These are phyloP conservation scores for Phytopythium aichiense DNA, from an alignment of 352 stramenopile genomes.

Conservation along the genomic window DNA sequence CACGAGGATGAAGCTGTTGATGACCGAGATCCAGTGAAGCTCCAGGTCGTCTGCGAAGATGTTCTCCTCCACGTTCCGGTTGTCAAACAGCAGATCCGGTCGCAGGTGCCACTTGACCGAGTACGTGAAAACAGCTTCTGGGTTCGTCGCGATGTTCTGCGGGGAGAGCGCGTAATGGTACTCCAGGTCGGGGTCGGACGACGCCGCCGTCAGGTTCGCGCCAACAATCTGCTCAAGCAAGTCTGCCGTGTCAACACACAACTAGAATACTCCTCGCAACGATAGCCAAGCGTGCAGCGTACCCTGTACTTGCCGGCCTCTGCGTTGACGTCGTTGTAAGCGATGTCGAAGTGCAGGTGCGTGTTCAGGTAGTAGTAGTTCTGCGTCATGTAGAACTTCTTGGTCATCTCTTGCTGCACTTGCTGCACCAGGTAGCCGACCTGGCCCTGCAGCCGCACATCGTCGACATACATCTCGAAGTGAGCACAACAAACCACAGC, in stretches of 20 bases:
- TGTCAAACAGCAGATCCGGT: conserved; percentile 80
- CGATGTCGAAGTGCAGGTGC: conserved; percentile 95
- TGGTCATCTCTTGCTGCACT: conserved; percentile 42
- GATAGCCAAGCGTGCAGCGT: not conserved
- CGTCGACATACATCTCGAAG: conserved; percentile 98
- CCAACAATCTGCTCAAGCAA: conserved; percentile 46
- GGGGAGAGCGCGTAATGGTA: conserved; percentile 54
- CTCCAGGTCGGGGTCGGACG: conserved; percentile 47
- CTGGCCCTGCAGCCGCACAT: conserved; percentile 96
- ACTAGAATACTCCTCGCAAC: not conserved
- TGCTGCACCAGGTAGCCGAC: conserved; percentile 88
- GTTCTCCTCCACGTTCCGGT: conserved; percentile 86
- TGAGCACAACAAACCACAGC: conserved; percentile 17
- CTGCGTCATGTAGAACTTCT: conserved; percentile 45
- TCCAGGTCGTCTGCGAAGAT: conserved; percentile 57
- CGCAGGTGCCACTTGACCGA: conserved; percentile 94
- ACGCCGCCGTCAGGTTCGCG: conserved; percentile 65
- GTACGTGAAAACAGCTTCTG: conserved; percentile 92
- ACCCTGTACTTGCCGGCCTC: conserved; percentile 83
- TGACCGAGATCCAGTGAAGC: conserved; percentile 98
- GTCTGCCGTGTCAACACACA: not conserved
- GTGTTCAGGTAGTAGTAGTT: conserved; percentile 93
- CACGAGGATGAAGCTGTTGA: conserved; percentile 98
- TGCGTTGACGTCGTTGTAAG: conserved; percentile 87
- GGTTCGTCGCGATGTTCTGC: conserved; percentile 30